Percentiles rank a stretch among this genome's conserved stretches.
Conservation (phyloP, 2,329 filamentous ascomycete genomes). For the Balansia obtecta region DNA sequence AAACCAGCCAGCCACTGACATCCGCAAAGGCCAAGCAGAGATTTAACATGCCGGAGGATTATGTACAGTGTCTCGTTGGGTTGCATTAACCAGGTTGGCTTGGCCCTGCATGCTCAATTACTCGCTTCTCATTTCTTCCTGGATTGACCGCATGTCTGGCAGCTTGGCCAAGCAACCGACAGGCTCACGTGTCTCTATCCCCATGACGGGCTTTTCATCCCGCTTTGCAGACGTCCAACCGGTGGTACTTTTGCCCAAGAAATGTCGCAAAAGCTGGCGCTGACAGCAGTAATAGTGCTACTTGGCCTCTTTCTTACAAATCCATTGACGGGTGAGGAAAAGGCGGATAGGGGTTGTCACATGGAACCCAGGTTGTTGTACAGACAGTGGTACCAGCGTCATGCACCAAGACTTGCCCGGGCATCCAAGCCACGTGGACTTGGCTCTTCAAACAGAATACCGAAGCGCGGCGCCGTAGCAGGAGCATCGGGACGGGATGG, state of each 20-base stretch:
- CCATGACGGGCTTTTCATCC: not conserved
- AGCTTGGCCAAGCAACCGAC: not conserved
- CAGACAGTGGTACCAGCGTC: not conserved
- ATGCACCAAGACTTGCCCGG: not conserved
- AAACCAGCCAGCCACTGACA: not conserved
- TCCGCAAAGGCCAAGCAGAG: not conserved
- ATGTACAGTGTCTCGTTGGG: not conserved
- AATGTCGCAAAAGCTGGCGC: not conserved
- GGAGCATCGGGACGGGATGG: not conserved
- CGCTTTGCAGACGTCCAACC: not conserved
- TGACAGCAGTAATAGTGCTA: not conserved
- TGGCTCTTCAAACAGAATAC: not conserved
- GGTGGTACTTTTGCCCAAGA: not conserved
- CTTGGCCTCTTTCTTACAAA: not conserved
- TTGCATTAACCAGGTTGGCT: not conserved
- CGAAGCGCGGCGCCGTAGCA: not conserved
- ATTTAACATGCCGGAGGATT: not conserved
- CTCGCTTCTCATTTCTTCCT: not conserved
- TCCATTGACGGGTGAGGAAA: too few species aligned
- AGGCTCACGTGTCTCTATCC: not conserved
- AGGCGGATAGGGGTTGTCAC: conserved; percentile 40
- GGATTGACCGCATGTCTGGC: not conserved
- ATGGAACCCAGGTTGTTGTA: conserved; percentile 42
- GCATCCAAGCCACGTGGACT: conserved; percentile 3
- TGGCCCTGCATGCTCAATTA: not conserved